Evolutionary conservation across 2,329 filamentous ascomycete genomes (phyloP), one percentile per base, ranked within the genome.

Genomic region (Talaromyces sp.): DNA sequence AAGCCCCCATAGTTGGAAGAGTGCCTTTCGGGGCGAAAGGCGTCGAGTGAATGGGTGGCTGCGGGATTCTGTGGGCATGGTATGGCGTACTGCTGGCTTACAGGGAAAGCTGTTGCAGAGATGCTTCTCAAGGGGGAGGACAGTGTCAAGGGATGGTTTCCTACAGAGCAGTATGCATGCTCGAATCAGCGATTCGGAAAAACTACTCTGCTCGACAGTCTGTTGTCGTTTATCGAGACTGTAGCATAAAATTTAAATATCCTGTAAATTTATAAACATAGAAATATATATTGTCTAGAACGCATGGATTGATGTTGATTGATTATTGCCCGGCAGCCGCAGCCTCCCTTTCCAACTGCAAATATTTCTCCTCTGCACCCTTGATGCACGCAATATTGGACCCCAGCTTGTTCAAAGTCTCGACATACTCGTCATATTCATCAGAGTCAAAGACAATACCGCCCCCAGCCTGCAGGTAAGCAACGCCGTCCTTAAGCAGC

Each of bases 381-480:
- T 87, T 88, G 73, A 97, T 92, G 76, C 91, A 94, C 66, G 89
- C 85, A 80, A 95, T 91, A 74, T 96, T 96, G 51, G 91, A 90
- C 27, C 89, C 87, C 54, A 96, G 80, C 82, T 99, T 99, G 80
- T 99, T 97, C 79, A 94, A 91, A 65, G 95, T 97, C 83, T 97
- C 91, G 76, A 93, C 85, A 81, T 92, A 97, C 76, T 97, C 94
- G 65, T 97, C 91, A 68, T 89, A 88, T 35, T 84, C 89, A 71
- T 96, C 92, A 46, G 90, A 95, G 75, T 97, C 94, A 70, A 93
- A 96, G 50, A 96, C 92, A 69, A 97, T 96, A 31, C 92, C 92
- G 38, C 92, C 92, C 60, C 80, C 86, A 43, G 87, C 86, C 74
- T 99, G 94, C 64, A 99, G 81, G 78, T 97, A 97, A 3, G 92